Conservation (phyloP, 495 filamentous ascomycete species). For the Xylaria intraflava region DNA sequence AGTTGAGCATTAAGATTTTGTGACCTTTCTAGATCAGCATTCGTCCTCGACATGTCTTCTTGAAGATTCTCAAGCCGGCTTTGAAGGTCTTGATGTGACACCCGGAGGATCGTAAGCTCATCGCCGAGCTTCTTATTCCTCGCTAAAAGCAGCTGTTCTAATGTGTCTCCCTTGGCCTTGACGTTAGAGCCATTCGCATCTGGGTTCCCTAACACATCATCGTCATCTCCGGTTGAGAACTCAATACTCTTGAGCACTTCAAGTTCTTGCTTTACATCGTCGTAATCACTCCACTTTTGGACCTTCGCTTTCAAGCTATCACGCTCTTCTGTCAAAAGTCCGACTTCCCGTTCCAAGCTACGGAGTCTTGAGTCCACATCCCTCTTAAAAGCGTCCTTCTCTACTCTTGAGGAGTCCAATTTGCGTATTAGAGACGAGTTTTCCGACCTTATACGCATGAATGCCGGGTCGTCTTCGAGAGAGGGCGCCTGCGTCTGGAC, state of each 20-base stretch:
- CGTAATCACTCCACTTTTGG: constrained; percentile 87
- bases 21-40: constrained; percentile 78
- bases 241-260: constrained; percentile 98
- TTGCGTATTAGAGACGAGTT: constrained; percentile 85
- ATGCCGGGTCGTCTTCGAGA: constrained; percentile 81
- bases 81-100: constrained; percentile 91
- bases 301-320: constrained; percentile 70
- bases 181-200: constrained; percentile 33
- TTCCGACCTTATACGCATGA: constrained; percentile 79
- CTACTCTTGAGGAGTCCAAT: constrained; percentile 71
- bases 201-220: constrained; percentile 45
- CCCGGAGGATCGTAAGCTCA: constrained; percentile 84
- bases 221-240: constrained; percentile 85
- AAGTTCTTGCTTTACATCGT: constrained; percentile 89
- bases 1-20: constrained; percentile 79
- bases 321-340: constrained; percentile 58
- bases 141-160: constrained; percentile 85
- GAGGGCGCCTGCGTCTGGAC: constrained; percentile 50
- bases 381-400: constrained; percentile 71
- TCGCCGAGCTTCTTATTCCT: constrained; percentile 94
- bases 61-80: constrained; percentile 71
- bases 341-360: constrained; percentile 65
- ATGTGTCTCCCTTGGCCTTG: constrained; percentile 65
- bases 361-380: constrained; percentile 66
- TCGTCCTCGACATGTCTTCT: constrained; percentile 75